Percentiles rank a stretch among this genome's conserved stretches.
Conservation (phyloP, 129 eudicot species). For the Tagetes erecta region DNA sequence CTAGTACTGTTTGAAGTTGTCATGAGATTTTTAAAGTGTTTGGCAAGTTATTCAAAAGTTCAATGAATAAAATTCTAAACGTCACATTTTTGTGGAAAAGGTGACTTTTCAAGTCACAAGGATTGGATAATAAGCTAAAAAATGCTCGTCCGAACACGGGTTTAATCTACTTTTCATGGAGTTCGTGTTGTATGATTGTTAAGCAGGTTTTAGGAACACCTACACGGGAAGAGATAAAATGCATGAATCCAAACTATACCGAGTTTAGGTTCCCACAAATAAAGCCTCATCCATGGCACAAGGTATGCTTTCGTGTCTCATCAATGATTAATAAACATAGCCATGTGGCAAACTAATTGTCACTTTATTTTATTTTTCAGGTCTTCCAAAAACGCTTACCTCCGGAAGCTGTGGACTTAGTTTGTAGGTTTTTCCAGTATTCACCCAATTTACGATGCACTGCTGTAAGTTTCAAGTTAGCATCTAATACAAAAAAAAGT, state of each 20-base stretch:
- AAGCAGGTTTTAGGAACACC: constrained; percentile 95
- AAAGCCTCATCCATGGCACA: constrained; percentile 99
- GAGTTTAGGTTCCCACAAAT: constrained; percentile 95
- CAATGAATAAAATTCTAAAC: background rate
- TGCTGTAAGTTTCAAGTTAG: constrained; percentile 64
- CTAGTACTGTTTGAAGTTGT: too few species aligned
- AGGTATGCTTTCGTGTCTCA: constrained; percentile 45
- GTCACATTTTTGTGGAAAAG: background rate
- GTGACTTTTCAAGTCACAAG: too few species aligned
- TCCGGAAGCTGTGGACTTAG: constrained; percentile 97
- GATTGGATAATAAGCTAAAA: background rate
- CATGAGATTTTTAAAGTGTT: background rate
- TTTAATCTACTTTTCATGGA: background rate
- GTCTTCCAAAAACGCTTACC: constrained; percentile 96
- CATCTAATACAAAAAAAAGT: background rate
- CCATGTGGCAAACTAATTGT: background rate
- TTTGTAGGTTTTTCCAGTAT: constrained; percentile 94
- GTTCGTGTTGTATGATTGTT: constrained; percentile 15
- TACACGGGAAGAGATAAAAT: constrained; percentile 93
- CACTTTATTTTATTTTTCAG: constrained; percentile 41
- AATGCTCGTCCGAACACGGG: background rate
- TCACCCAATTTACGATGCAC: constrained; percentile 97
- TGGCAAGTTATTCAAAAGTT: background rate
- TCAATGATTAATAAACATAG: background rate
- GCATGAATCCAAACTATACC: constrained; percentile 96